Evolutionary conservation across 2,329 filamentous ascomycete species (phyloP).

Genomic region (Penicillium concentricum): DNA sequence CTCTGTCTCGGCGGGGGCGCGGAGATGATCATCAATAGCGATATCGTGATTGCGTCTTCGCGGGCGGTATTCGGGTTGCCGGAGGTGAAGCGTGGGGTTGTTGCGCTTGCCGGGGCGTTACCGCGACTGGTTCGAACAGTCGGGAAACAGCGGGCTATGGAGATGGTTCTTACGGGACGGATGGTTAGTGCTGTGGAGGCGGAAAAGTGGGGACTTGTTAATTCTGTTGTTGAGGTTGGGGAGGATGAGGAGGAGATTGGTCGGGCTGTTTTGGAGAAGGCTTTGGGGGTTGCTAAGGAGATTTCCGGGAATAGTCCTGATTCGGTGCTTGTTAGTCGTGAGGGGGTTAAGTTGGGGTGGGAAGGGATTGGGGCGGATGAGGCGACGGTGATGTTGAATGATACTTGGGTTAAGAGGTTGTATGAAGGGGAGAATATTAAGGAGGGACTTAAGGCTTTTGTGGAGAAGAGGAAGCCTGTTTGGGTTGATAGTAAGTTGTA

Average conservation of each 20-base stretch:
- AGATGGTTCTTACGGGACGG: constrained; percentile 69
- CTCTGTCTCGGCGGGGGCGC: constrained; percentile 72
- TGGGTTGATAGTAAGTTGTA: constrained; percentile 54
- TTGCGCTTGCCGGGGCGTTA: constrained; percentile 68
- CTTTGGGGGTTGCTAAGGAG: constrained; percentile 60
- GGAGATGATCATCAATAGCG: constrained; percentile 72
- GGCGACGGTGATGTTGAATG: constrained; percentile 58
- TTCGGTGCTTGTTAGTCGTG: constrained; percentile 69
- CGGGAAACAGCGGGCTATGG: constrained; percentile 67
- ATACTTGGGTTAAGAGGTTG: constrained; percentile 60
- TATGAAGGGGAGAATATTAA: constrained; percentile 69
- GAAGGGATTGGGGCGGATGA: constrained; percentile 65
- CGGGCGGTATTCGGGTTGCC: constrained; percentile 66
- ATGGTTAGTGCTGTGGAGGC: constrained; percentile 61
- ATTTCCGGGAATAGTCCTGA: constrained; percentile 71
- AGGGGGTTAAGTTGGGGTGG: constrained; percentile 71
- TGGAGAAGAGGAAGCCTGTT: constrained; percentile 68
- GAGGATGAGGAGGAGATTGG: constrained; percentile 19
- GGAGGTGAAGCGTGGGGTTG: constrained; percentile 69
- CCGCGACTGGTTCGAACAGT: constrained; percentile 65
- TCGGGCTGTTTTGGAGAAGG: constrained; percentile 36
- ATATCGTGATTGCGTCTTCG: constrained; percentile 63
- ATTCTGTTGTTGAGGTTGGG: constrained; percentile 55
- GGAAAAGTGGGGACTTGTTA: constrained; percentile 67
- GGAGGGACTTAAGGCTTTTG: constrained; percentile 73